A percentile compares a stretch with the other conserved stretches of the same genome.
These are phyloP conservation scores for Litsea cubeba DNA, from an alignment of 164 flowering plant species.

Conservation along the genomic window DNA sequence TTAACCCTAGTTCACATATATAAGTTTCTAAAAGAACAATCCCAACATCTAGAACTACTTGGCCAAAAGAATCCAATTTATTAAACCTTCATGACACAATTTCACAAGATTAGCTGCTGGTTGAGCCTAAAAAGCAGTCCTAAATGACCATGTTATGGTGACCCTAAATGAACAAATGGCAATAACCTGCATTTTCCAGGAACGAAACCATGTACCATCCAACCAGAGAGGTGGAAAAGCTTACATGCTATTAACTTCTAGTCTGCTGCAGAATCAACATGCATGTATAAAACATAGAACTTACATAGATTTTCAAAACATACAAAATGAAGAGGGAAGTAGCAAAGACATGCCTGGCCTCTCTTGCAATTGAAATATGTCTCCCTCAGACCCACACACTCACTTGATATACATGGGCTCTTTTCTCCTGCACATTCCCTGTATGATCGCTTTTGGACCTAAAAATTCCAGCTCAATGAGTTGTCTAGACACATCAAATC, in stretches of 20 bases:
- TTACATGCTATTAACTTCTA: too few species aligned
- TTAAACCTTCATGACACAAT: not conserved
- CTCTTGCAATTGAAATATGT: slow-evolving; percentile 96
- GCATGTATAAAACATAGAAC: not conserved
- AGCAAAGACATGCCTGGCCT: slow-evolving; percentile 58
- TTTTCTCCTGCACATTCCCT: slow-evolving; percentile 83
- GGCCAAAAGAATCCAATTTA: too few species aligned
- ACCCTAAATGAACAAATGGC: too few species aligned
- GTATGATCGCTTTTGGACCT: slow-evolving; percentile 72
- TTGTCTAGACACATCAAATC: not conserved
- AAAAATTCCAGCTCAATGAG: not conserved
- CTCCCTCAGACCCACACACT: slow-evolving; percentile 88
- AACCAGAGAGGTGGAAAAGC: too few species aligned
- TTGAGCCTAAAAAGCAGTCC: too few species aligned
- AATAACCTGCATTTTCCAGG: too few species aligned
- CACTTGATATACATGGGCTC: slow-evolving; percentile 62
- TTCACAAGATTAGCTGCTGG: not conserved
- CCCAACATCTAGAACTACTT: too few species aligned
- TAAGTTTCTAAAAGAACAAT: too few species aligned
- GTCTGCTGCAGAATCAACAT: too few species aligned
- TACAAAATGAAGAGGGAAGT: not conserved
- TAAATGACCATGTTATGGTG: too few species aligned
- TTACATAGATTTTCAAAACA: not conserved
- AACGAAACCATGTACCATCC: too few species aligned
- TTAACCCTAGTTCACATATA: too few species aligned